Base-by-base conservation (phyloP, 1,139 yeast species). In the Saccharomycopsis phalli region DNA sequence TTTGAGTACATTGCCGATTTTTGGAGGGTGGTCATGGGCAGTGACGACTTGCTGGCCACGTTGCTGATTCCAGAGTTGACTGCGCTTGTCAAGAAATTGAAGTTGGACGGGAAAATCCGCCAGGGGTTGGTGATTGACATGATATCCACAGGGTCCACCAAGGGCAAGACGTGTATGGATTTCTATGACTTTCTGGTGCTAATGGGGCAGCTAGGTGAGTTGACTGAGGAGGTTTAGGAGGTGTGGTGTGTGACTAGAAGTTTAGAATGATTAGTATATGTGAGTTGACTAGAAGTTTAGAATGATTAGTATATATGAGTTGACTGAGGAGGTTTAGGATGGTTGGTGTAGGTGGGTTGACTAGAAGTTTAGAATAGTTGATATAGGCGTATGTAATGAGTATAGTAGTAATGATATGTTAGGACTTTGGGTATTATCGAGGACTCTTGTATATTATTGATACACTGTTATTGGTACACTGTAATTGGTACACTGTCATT, bases 111-210 rank as follows among this genome's bases (percentile, higher is more conserved):
- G 16, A 33, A 34, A 31, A 56, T 60, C 5, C 56, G 57, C 3
- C 54, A 54, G 7, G 51, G 55, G 2, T 36, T 59, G 5, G 45
- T 67, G 11, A 50, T 66, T 11, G 69, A 66, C 34, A 69, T 70
- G 74, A 53, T 69, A 26, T 60, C 66, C 3, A 56, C 61, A 11
- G 69, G 65, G 2, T 61, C 68, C 1, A 55, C 58, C 5, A 22
- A 16, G 21, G 41, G 34, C 5, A 43, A 34, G 16, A 38, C 44
- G 3, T 14, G 11, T 16, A 18, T 43, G 13, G 37, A 37, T 30
- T 40, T 43, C 14, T 40, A 32, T 13, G 46, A 40, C 19, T 43
- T 43, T 33, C 25, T 31, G 34, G 22, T 33, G 4, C 20, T 43
- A 13, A 14, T 43, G 19, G 46, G 44, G 10, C 40, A 41, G 26